Evolutionary conservation across 2,329 filamentous ascomycete species (phyloP).

Genomic region (Lecanicillium sp.): DNA sequence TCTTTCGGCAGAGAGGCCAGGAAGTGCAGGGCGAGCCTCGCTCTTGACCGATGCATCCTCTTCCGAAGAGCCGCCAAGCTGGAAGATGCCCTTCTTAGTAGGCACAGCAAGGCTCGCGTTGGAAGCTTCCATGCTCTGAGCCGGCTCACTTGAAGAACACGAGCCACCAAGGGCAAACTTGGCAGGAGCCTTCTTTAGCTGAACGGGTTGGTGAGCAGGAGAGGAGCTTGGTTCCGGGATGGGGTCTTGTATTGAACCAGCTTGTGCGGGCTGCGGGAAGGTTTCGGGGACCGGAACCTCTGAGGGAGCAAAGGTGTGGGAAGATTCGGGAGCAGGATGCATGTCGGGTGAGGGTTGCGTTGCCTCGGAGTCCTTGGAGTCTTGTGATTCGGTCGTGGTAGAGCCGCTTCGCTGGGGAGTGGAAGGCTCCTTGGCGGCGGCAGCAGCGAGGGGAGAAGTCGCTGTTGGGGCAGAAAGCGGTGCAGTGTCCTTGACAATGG

Average conservation of each 20-base stretch:
- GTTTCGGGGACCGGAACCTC: constrained; percentile 45
- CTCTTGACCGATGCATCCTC: constrained; percentile 68
- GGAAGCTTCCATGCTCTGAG: constrained; percentile 39
- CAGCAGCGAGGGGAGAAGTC: constrained; percentile 17
- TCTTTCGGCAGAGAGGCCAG: constrained; percentile 40
- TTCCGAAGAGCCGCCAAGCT: constrained; percentile 55
- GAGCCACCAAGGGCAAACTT: constrained; percentile 69
- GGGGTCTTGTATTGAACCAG: constrained; percentile 38
- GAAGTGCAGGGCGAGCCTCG: constrained; percentile 36
- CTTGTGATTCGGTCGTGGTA: constrained; percentile 31
- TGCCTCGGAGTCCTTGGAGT: constrained; percentile 52
- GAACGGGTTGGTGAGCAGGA: constrained; percentile 57
- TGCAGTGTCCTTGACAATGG: constrained; percentile 80
- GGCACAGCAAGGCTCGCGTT: constrained; percentile 22
- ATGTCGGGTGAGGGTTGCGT: constrained; percentile 6
- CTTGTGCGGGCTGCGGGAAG: constrained; percentile 39
- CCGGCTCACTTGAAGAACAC: constrained; percentile 60
- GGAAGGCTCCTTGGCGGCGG: constrained; percentile 31
- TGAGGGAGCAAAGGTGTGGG: constrained; percentile 45
- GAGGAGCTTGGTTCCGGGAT: constrained; percentile 54
- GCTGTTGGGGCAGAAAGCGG: constrained; percentile 37
- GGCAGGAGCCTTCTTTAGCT: constrained; percentile 52
- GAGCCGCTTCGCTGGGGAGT: constrained; percentile 32
- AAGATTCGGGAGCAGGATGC: constrained; percentile 18
- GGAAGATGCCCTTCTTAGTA: constrained; percentile 36